Percentiles rank a stretch among this genome's conserved stretches.
phyloP scores from a whole-genome alignment of 2,329 filamentous ascomycete species.

The Calonectria henricotiae region DNA sequence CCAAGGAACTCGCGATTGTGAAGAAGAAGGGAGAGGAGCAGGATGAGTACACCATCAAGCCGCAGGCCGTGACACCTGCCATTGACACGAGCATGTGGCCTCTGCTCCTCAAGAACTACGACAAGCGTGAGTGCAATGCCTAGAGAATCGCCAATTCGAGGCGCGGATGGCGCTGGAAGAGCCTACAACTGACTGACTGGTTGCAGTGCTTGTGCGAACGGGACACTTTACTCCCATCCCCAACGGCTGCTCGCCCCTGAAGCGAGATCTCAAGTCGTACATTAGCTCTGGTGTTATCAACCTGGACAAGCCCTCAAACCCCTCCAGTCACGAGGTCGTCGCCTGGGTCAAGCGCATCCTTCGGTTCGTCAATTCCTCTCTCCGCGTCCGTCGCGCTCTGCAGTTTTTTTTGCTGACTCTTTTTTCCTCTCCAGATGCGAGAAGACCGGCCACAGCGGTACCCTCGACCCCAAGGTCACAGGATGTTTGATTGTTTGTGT shows the following conservation, averaged over 20 bases:
- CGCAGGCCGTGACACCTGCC: slow-evolving; percentile 83
- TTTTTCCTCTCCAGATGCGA: slow-evolving; percentile 66
- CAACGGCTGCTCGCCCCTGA: slow-evolving; percentile 90
- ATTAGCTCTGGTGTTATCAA: slow-evolving; percentile 98
- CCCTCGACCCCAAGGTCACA: slow-evolving; percentile 97
- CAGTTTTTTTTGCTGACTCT: slow-evolving; percentile 37
- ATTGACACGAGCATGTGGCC: slow-evolving; percentile 94
- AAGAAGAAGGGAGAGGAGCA: slow-evolving; percentile 65
- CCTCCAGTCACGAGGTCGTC: slow-evolving; percentile 98
- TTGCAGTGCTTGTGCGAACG: slow-evolving; percentile 88
- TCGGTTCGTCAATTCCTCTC: slow-evolving; percentile 69
- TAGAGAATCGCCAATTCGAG: slow-evolving; percentile 28
- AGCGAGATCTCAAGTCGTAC: slow-evolving; percentile 97
- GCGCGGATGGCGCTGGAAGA: slow-evolving; percentile 34
- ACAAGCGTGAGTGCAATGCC: slow-evolving; percentile 78
- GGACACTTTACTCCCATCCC: slow-evolving; percentile 98
- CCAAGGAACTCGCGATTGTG: slow-evolving; percentile 64
- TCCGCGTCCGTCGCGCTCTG: slow-evolving; percentile 23
- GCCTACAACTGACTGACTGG: slow-evolving; percentile 50
- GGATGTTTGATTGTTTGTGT: slow-evolving; percentile 96
- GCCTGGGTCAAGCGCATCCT: slow-evolving; percentile 99
- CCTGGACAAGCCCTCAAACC: slow-evolving; percentile 89
- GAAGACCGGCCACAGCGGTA: slow-evolving; percentile 98
- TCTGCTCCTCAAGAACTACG: slow-evolving; percentile 95
- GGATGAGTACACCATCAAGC: slow-evolving; percentile 91